These are phyloP conservation scores for Colletotrichum salicis DNA, from an alignment of 2,329 filamentous ascomycete genomes.

Conservation along the genomic window DNA sequence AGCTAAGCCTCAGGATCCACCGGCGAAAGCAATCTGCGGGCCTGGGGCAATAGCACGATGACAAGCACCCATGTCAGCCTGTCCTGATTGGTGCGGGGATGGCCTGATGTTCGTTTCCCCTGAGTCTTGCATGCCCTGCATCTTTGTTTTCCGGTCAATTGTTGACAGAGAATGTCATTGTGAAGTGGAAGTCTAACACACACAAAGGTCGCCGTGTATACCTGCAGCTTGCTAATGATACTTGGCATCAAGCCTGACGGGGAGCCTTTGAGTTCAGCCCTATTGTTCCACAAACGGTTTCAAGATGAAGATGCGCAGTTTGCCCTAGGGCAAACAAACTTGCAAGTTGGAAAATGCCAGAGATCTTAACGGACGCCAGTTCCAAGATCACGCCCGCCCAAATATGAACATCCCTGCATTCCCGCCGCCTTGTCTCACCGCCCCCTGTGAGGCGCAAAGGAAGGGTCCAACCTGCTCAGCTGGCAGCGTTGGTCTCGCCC, in stretches of 20 bases:
- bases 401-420: neutral
- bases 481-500: neutral
- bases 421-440: neutral
- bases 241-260: neutral
- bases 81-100: neutral
- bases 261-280: neutral
- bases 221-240: neutral
- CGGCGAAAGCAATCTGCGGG: neutral
- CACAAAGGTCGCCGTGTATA: neutral
- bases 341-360: neutral
- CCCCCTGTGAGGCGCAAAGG: neutral
- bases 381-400: neutral
- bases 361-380: neutral
- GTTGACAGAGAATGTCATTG: neutral
- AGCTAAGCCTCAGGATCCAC: neutral
- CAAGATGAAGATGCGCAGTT: neutral
- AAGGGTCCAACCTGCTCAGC: slow-evolving; percentile 3
- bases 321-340: neutral
- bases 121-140: neutral
- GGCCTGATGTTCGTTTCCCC: neutral
- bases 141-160: neutral
- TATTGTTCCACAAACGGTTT: neutral
- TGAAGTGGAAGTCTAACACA: neutral
- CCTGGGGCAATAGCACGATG: neutral
- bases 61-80: neutral